A percentile compares a stretch with the other conserved stretches of the same genome.
Conservation (phyloP, 1,284 basidiomycete genomes). For the Moesziomyces sp. region DNA sequence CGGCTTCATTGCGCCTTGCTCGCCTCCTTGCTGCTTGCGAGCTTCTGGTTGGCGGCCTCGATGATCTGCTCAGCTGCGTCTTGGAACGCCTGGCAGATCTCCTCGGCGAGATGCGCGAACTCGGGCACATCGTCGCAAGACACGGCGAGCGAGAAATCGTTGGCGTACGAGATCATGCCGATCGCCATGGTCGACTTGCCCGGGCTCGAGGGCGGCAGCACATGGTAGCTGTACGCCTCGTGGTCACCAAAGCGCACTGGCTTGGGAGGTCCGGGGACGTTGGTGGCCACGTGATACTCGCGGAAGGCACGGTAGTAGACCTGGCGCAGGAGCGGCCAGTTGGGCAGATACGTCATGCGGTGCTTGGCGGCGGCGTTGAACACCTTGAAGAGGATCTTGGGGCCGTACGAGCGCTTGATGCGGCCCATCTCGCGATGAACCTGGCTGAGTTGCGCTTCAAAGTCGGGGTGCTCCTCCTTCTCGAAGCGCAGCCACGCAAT, state of each 20-base stretch:
- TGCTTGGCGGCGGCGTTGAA: conserved; percentile 51
- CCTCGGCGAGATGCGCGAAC: conserved; percentile 54
- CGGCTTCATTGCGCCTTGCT: conserved; percentile 32
- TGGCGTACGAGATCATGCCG: conserved; percentile 66
- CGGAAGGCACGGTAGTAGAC: conserved; percentile 64
- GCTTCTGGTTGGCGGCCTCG: conserved; percentile 54
- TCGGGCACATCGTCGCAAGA: conserved; percentile 66
- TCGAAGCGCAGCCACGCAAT: conserved; percentile 65
- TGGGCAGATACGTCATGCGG: conserved; percentile 59
- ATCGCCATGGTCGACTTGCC: conserved; percentile 66
- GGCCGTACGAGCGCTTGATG: conserved; percentile 61
- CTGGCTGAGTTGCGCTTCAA: conserved; percentile 54
- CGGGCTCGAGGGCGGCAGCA: conserved; percentile 63
- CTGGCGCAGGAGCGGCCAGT: conserved; percentile 55
- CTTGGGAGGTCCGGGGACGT: conserved; percentile 65
- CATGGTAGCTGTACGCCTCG: conserved; percentile 65
- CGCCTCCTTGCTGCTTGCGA: conserved; percentile 20
- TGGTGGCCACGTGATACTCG: conserved; percentile 66
- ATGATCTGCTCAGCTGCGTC: conserved; percentile 56
- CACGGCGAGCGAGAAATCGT: conserved; percentile 64
- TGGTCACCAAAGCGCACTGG: conserved; percentile 62
- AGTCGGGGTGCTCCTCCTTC: conserved; percentile 45
- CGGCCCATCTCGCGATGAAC: conserved; percentile 65
- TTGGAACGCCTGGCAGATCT: conserved; percentile 64
- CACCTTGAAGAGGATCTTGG: conserved; percentile 58